Conservation (phyloP, 805 yeast genomes). For the Monosporozyma unispora region DNA sequence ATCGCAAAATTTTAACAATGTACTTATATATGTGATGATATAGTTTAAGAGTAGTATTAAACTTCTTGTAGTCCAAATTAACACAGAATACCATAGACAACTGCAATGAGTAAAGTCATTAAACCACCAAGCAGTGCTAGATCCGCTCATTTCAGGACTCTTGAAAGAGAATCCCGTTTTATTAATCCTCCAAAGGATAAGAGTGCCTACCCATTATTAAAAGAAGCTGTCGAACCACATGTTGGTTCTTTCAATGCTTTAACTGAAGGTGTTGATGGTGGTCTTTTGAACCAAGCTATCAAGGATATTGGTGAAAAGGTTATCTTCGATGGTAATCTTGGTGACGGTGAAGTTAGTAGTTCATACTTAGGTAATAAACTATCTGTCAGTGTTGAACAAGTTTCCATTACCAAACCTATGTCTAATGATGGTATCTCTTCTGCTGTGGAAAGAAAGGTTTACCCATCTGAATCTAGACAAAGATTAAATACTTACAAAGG, state of each 20-base stretch:
- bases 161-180: conserved; percentile 81
- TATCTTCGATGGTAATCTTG: conserved; percentile 57
- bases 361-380: conserved; percentile 78
- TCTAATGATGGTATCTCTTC: conserved; percentile 45
- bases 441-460: conserved; percentile 66
- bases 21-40: neutral
- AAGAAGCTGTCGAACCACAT: conserved; percentile 90
- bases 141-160: conserved; percentile 48
- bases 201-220: conserved; percentile 69
- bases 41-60: neutral
- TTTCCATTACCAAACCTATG: conserved; percentile 76
- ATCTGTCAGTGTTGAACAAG: conserved; percentile 76
- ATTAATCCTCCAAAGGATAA: conserved; percentile 83
- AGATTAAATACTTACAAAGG: conserved; percentile 78
- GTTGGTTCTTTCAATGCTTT: conserved; percentile 93
- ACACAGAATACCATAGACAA: neutral
- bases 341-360: conserved; percentile 33
- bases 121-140: conserved; percentile 25
- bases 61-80: neutral
- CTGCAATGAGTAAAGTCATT: conserved; percentile 26
- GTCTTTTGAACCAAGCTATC: conserved; percentile 74
- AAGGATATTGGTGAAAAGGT: conserved; percentile 82
- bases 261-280: conserved; percentile 81
- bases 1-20: conserved; percentile 3
- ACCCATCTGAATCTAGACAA: conserved; percentile 86